Base-by-base conservation (phyloP, 192 early-diverging fungal species). In the Helicostylum pulchrum region DNA sequence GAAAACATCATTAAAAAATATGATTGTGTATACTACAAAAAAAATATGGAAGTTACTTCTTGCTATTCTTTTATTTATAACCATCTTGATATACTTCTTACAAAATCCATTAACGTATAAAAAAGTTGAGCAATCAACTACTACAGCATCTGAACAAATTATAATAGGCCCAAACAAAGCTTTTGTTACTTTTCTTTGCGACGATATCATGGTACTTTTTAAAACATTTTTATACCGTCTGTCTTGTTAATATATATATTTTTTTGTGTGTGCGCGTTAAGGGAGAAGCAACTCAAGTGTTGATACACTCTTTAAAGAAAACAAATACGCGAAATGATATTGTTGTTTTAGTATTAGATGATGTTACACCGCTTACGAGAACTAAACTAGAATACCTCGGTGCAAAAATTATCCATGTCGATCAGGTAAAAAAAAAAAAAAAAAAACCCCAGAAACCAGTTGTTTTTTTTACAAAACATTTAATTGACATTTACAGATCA, bases 131-230 rank as follows among this genome's bases (percentile, higher is more conserved):
- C 5, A 39, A 6, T 5, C 7, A 36, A 36, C 34, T 5, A 36
- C 34, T 5, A 0, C 36, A 10, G 9, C 0, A 39, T 10, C 36
- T 39, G 9, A 39, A 39, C 5, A 39, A 6, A 39, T 39, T 6
- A 39, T 39, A 39, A 39, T 39, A 39, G 36, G 19, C 26, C 26
- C 26, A 26, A 56, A 56, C 2, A 56, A 19, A 32, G 64, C 64
- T 2, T 65, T 53, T 56, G 53, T 43, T 42, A 44, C 64, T 20
- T 65, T 56, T 55, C 43, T 65, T 12, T 65, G 64, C 43, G 64
- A 65, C n/a, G 51, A 65, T 55, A 34, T 53, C 5, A 56, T 65
- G 64, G 64, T 65, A 65, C 55, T 21, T 12, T 32, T 14, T 2
- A 48, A 32, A 26, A 19, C 9, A 44, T 47, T 1, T 14, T 47